A percentile compares a stretch with the other conserved stretches of the same genome.
Evolutionary conservation across 2,329 filamentous ascomycete genomes (phyloP).

Genomic region (Alternaria atra): DNA sequence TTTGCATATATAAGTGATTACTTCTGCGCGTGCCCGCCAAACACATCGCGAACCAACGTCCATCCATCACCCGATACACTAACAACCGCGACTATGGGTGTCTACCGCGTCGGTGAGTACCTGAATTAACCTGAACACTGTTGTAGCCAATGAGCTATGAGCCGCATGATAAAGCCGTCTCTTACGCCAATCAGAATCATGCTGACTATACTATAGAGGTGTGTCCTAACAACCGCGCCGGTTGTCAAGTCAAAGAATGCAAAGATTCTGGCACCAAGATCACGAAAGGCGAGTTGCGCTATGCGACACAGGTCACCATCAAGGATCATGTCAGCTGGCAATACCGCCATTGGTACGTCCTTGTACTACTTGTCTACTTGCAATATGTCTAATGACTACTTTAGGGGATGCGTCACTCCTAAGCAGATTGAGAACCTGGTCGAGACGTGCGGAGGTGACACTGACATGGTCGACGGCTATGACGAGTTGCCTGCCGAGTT

Average conservation of each 20-base stretch:
- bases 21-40: slow-evolving; percentile 2
- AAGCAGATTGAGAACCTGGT: slow-evolving; percentile 73
- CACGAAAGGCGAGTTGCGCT: slow-evolving; percentile 73
- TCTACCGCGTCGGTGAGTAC: slow-evolving; percentile 39
- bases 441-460: slow-evolving; percentile 65
- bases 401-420: slow-evolving; percentile 89
- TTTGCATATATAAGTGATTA: slow-evolving; percentile 7
- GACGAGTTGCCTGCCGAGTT: slow-evolving; percentile 76
- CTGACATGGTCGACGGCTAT: slow-evolving; percentile 78
- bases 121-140: neutral
- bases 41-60: neutral
- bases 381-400: slow-evolving; percentile 13
- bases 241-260: slow-evolving; percentile 76
- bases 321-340: slow-evolving; percentile 69
- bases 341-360: slow-evolving; percentile 85
- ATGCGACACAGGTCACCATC: slow-evolving; percentile 76
- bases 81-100: slow-evolving; percentile 32
- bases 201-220: slow-evolving; percentile 26
- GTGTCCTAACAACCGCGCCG: slow-evolving; percentile 70
- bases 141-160: neutral
- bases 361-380: neutral
- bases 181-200: neutral
- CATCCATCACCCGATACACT: neutral
- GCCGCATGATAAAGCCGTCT: neutral
- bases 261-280: slow-evolving; percentile 76